Percentiles rank a stretch among this genome's conserved stretches.
Conservation (phyloP, 139 green algal genomes). For the Micractinium conductrix region DNA sequence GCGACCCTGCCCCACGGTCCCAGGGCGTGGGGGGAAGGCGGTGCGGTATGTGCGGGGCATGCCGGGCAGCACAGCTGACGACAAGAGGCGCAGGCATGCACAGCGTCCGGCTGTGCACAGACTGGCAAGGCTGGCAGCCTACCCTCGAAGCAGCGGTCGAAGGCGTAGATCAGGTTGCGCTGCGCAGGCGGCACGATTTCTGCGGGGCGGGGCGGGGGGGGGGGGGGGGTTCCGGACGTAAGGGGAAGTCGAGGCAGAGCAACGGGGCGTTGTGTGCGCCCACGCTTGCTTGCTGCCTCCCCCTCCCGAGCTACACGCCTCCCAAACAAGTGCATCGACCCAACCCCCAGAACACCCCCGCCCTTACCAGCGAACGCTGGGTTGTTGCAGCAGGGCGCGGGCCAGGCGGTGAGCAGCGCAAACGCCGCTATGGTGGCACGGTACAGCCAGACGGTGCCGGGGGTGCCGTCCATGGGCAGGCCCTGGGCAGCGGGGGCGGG, state of each 20-base stretch:
- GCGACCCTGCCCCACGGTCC: too few species aligned
- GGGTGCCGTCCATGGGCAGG: conserved; percentile 28
- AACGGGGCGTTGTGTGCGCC: too few species aligned
- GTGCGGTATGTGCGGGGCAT: too few species aligned
- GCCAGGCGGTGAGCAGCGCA: conserved; percentile 48
- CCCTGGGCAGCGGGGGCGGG: background rate
- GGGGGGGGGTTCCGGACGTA: too few species aligned
- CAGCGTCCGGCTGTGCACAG: background rate
- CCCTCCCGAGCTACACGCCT: too few species aligned
- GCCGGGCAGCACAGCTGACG: too few species aligned
- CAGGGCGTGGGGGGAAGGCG: too few species aligned
- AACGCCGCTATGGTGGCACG: conserved; percentile 45
- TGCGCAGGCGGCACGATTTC: conserved; percentile 79
- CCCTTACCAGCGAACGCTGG: conserved; percentile 77
- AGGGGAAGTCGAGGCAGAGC: too few species aligned
- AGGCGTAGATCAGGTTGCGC: conserved; percentile 83
- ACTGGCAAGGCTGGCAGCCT: background rate
- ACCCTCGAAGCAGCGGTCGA: conserved; percentile 66
- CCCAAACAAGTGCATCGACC: too few species aligned
- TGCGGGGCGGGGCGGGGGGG: too few species aligned
- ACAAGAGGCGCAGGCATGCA: background rate
- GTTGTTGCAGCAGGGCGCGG: conserved; percentile 51
- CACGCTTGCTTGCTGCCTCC: too few species aligned
- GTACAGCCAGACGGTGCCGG: conserved; percentile 37
- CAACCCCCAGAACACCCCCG: too few species aligned